These are phyloP conservation scores for Quaeritorhiza haematococci DNA, from an alignment of 371 early-diverging fungal species.

Conservation along the genomic window DNA sequence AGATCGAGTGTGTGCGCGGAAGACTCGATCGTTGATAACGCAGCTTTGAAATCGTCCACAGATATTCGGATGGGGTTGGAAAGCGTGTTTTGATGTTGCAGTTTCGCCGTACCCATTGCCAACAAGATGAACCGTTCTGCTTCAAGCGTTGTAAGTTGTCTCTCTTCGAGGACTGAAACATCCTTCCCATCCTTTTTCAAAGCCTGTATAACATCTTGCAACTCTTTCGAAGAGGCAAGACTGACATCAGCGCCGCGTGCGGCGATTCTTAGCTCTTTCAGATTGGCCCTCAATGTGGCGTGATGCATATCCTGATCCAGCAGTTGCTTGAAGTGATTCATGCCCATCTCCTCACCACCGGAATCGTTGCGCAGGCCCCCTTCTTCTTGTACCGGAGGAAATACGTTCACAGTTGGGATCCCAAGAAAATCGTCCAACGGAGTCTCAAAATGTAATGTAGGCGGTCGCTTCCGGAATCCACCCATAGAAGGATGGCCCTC, in stretches of 20 bases:
- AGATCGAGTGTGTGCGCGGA: no score
- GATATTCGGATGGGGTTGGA: background rate
- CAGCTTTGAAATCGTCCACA: background rate
- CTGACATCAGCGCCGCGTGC: background rate
- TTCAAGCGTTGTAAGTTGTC: background rate
- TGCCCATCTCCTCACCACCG: background rate
- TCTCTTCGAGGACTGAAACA: background rate
- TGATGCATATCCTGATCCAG: constrained; percentile 2
- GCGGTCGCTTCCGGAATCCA: background rate
- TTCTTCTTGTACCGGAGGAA: constrained; percentile 16
- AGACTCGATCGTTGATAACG: background rate
- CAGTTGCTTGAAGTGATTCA: constrained; percentile 5
- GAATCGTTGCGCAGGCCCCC: no score
- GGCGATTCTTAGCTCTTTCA: constrained; percentile 7
- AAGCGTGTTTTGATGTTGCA: background rate
- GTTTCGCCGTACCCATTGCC: constrained; percentile 1
- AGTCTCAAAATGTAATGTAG: constrained; percentile 9
- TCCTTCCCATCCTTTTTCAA: no score
- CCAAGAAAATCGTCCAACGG: constrained; percentile 14
- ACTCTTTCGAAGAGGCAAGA: background rate
- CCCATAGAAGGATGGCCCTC: background rate
- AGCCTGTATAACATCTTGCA: constrained; percentile 1
- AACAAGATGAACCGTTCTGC: constrained; percentile 6
- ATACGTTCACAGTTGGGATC: constrained; percentile 6
- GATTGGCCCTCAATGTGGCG: constrained; percentile 2